Base-by-base conservation (phyloP, 306 rosid species). In the Vigna mungo region DNA sequence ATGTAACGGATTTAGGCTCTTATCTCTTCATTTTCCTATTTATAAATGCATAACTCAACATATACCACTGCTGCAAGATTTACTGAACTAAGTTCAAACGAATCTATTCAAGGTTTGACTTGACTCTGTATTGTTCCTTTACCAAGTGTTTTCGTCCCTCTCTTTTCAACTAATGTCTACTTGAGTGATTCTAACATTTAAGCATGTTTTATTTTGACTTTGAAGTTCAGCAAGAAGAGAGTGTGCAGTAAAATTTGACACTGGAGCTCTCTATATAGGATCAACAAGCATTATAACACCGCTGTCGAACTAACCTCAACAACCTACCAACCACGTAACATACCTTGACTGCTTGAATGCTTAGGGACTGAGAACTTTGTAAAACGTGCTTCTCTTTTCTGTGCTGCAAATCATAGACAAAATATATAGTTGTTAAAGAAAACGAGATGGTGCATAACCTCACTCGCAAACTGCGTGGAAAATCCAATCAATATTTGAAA, bases 331-430 rank as follows among this genome's bases (percentile, higher is more conserved):
- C 36, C 65, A 67, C 25, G 39, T 54, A 70, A 74, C 3, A 48
- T 85, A 88, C 97, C 90, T 69, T 81, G 81, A 87, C 84, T 59
- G 86, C 62, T 61, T 86, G 87, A 49, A 86, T 83, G 81, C 86
- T 79, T 78, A 88, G 86, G 56, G 91, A 81, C 59, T 85, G 94
- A 60, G 90, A 91, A 54, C 78, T 78, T 85, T 76, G 80, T 79
- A 89, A 77, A 82, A 81, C 66, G 49, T 89, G 89, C 72, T 81
- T 89, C 82, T 86, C 91, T 78, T 83, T 88, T 75, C 87, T 86
- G 76, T 88, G 85, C 96, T 93, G 97, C 89, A 83, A 72, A 74
- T 67, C 77, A 68, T 21, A 69, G 71, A 75, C 39, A 53, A 79
- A 52, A 64, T 10, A 67, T 37, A 51, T 1, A 9, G 37, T 5